Base-by-base conservation (phyloP, 768 basidiomycete species). In the Tylopilus plumbeoviolaceoides region DNA sequence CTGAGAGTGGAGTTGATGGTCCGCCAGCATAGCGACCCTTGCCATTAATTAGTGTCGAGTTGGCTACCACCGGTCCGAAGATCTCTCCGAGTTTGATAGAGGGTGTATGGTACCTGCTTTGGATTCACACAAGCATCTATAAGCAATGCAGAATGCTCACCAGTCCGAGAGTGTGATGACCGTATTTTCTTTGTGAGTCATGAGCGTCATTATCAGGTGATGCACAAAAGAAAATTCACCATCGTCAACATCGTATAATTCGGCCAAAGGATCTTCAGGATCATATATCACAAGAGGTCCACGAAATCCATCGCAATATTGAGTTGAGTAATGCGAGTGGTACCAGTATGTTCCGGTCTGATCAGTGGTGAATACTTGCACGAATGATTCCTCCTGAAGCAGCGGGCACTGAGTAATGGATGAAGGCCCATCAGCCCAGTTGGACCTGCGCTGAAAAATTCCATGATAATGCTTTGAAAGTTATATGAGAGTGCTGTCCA, bases 21-120 rank as follows among this genome's bases (percentile, higher is more conserved):
- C 79, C 78, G 3, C 69, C 72, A 9, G 54, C 5, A 56, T 72
- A 75, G 33, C 80, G 75, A n/a, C 82, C 81, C 18, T 59, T 59
- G 0, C 81, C 80, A 44, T 83, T 83, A 40, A 83, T 79, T 7
- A 83, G 61, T 3, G 75, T 77, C 14, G 79, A 67, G 47, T 78
- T 62, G 0, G 35, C 15, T 5, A 8, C 9, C 20, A 40, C 39
- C 9, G 39, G 18, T 40, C 39, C 39, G 20, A 21, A 20, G 39
- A 21, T 21, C 20, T 21, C 2, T 18, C n/a, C 12, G 30, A 45
- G 30, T 45, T 3, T 10, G n/a, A 7, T 2, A 18, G 23, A 27
- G 17, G 47, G 30, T 18, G 4, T 21, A n/a, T 47, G 36, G 18
- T 47, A 47, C 47, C 47, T 47, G 7, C 15, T 38, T 17, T 7